Conservation (phyloP, 2,329 filamentous ascomycete genomes). For the Xylaria sp. region DNA sequence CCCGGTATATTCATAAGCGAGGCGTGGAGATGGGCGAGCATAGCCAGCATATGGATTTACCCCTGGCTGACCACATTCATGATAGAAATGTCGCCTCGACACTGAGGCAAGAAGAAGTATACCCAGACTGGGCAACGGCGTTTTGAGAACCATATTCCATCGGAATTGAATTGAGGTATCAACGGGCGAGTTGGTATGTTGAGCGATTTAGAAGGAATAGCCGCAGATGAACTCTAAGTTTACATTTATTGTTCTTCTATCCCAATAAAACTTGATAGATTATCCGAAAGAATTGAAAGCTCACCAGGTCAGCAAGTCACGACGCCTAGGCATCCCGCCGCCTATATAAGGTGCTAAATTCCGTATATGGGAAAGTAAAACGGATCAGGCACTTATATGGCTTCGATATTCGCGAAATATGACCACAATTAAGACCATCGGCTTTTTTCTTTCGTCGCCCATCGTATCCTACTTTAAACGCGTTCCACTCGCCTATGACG, state of each 20-base stretch:
- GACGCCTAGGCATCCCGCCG: neutral
- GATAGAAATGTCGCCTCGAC: conserved; percentile 50
- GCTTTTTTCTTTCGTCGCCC: neutral
- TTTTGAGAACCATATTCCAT: conserved; percentile 31
- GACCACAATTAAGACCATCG: neutral
- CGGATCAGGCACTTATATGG: too few relatives aligned
- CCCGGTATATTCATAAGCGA: conserved; percentile 48
- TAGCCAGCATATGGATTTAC: conserved; percentile 48
- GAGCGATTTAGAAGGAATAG: neutral
- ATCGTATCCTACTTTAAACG: neutral
- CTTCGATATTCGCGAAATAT: too few relatives aligned
- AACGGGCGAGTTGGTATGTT: neutral
- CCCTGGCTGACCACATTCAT: conserved; percentile 48
- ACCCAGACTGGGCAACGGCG: conserved; percentile 49
- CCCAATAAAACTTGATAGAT: neutral
- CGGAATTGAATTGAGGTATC: neutral
- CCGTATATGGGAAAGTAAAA: too few relatives aligned
- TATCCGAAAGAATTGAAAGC: neutral
- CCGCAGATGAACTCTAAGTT: too few relatives aligned
- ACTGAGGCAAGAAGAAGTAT: conserved; percentile 47
- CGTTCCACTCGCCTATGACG: too few relatives aligned
- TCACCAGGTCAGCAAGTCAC: neutral
- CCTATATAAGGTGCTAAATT: too few relatives aligned
- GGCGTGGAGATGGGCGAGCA: conserved; percentile 51
- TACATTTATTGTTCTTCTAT: neutral